Conservation (phyloP, 192 early-diverging fungal species). For the Umbelopsis vinacea region DNA sequence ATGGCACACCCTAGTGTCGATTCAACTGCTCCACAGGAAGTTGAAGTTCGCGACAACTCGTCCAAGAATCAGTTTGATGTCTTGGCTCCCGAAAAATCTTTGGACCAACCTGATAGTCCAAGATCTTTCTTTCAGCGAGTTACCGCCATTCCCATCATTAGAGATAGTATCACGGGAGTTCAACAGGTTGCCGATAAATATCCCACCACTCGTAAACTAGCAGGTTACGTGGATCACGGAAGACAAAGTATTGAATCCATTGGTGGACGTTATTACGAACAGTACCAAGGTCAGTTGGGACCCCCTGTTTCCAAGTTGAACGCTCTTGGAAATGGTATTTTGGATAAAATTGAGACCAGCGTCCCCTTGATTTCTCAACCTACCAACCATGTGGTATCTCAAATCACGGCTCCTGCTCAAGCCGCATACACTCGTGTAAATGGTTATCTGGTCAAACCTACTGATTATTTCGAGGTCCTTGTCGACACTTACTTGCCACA, state of each 20-base stretch:
- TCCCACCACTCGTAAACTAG: conserved; percentile 13
- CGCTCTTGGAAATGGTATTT: conserved; percentile 21
- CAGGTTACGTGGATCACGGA: conserved; percentile 23
- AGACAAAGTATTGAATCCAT: conserved; percentile 18
- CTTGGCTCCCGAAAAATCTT: neutral
- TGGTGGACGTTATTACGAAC: neutral
- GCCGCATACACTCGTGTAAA: conserved; percentile 1
- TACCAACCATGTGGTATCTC: conserved; percentile 19
- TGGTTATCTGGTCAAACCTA: conserved; percentile 4
- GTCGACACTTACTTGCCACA: conserved; percentile 6
- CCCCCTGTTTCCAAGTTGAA: conserved; percentile 25
- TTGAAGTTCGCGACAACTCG: conserved; percentile 4
- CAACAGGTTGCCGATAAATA: conserved; percentile 28
- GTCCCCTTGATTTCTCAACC: conserved; percentile 27
- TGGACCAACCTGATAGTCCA: conserved; percentile 12
- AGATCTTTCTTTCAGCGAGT: conserved; percentile 23
- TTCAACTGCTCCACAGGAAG: conserved; percentile 10
- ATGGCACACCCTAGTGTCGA: conserved; percentile 10
- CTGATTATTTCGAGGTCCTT: neutral
- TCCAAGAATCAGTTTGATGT: conserved; percentile 7
- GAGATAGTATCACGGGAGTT: conserved; percentile 24
- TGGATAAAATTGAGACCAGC: conserved; percentile 26
- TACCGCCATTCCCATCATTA: conserved; percentile 25
- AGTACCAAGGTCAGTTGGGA: neutral
- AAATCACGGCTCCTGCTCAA: conserved; percentile 21